Conservation (phyloP, 2,329 filamentous ascomycete species). For the Fusarium acutatum region DNA sequence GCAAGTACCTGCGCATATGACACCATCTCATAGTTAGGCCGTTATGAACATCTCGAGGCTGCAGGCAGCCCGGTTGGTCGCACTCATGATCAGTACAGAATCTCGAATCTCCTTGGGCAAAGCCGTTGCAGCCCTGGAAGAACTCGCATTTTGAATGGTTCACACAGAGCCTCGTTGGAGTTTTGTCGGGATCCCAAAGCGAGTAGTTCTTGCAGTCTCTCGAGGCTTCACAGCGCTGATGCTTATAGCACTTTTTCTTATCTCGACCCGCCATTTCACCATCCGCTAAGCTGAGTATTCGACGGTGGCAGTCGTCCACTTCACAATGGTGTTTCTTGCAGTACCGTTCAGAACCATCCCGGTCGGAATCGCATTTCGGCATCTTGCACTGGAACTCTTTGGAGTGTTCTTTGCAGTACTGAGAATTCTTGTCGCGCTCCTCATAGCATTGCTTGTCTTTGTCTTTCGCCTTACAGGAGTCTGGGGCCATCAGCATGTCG, state of each 20-base stretch:
- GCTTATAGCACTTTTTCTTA: background rate
- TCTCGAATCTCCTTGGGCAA: background rate
- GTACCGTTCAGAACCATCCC: background rate
- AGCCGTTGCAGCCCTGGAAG: conserved; percentile 2
- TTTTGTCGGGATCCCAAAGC: background rate
- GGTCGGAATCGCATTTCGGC: background rate
- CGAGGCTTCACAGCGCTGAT: conserved; percentile 21
- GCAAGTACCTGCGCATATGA: conserved; percentile 5
- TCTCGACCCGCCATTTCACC: background rate
- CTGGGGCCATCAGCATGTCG: background rate
- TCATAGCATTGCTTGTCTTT: conserved; percentile 3
- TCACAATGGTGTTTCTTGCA: conserved; percentile 18
- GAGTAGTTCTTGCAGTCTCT: conserved; percentile 1
- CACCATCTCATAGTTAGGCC: conserved; percentile 10
- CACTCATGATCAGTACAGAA: conserved; percentile 29
- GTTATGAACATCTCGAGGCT: background rate
- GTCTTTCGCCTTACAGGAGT: background rate
- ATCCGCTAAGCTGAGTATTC: background rate
- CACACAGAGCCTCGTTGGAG: conserved; percentile 4
- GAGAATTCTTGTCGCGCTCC: background rate
- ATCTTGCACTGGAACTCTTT: background rate
- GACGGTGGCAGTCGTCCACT: background rate
- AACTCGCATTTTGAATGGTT: conserved; percentile 20
- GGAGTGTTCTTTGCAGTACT: conserved; percentile 11
- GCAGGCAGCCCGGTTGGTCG: background rate